Percentiles rank a stretch among this genome's conserved stretches.
Evolutionary conservation across 2,329 filamentous ascomycete genomes (phyloP).

Genomic region (Pseudogymnoascus sp.): DNA sequence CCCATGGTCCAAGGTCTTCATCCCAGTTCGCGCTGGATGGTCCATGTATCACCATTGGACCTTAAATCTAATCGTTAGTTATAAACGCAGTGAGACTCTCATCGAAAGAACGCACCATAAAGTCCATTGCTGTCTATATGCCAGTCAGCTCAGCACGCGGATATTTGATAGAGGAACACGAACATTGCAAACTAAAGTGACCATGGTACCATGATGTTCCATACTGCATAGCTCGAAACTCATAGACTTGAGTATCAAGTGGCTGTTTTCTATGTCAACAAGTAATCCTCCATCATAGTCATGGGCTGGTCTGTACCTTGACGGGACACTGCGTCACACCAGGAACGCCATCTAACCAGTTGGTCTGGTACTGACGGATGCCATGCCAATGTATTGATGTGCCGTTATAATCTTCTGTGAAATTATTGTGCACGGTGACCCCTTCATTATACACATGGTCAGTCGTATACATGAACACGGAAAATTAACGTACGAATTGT

Average conservation of each 20-base stretch:
- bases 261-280: conserved; percentile 28
- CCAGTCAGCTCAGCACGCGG: too few relatives aligned
- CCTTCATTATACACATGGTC: too few relatives aligned
- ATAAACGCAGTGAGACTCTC: conserved; percentile 21
- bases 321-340: conserved; percentile 54
- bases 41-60: conserved; percentile 53
- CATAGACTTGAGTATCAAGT: conserved; percentile 27
- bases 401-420: conserved; percentile 31
- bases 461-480: too few relatives aligned
- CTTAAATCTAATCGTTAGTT: conserved; percentile 42
- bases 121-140: too few relatives aligned
- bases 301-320: too few relatives aligned
- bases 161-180: too few relatives aligned
- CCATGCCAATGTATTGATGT: conserved; percentile 42
- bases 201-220: conserved; percentile 53
- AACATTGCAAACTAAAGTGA: conserved; percentile 34
- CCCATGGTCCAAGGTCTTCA: conserved; percentile 49
- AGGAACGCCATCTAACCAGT: conserved; percentile 36
- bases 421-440: conserved; percentile 30
- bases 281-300: too few relatives aligned
- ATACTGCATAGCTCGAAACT: conserved; percentile 28
- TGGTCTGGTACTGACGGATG: conserved; percentile 33
- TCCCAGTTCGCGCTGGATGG: conserved; percentile 53
- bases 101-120: too few relatives aligned
- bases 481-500: conserved; percentile 12